phyloP scores from a whole-genome alignment of 768 basidiomycete species.

The Asterophora lycoperdoides region DNA sequence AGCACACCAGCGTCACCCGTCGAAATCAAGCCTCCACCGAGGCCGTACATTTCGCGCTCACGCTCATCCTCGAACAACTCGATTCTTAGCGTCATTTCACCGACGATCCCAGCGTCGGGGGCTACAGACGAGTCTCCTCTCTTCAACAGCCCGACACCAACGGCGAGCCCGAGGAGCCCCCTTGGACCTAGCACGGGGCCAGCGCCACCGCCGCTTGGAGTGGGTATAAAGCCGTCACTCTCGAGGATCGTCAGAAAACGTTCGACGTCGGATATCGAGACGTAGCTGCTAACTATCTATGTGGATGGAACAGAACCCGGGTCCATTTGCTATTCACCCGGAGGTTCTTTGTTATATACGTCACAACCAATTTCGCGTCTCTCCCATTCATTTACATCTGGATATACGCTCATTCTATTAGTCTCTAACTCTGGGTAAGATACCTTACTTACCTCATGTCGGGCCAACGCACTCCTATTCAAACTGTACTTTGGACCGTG shows the following conservation, averaged over 20 bases:
- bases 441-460: constrained; percentile 7
- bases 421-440: constrained; percentile 6
- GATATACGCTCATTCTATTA: constrained; percentile 8
- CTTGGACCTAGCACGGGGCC: constrained; percentile 10
- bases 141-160: constrained; percentile 10
- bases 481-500: not conserved
- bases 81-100: constrained; percentile 37
- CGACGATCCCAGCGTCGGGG: constrained; percentile 21
- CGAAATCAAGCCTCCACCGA: constrained; percentile 41
- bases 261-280: constrained; percentile 17
- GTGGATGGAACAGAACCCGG: not conserved
- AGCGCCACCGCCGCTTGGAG: constrained; percentile 5
- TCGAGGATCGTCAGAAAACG: constrained; percentile 18
- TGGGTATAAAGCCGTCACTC: constrained; percentile 18
- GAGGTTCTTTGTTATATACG: not conserved
- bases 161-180: constrained; percentile 12
- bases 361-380: not conserved
- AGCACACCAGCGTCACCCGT: constrained; percentile 26
- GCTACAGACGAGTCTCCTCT: constrained; percentile 12
- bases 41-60: constrained; percentile 57
- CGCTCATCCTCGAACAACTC: constrained; percentile 45
- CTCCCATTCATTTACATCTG: constrained; percentile 6
- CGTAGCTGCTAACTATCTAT: not conserved
- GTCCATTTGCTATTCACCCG: not conserved
- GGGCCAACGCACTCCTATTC: not conserved